Percentiles rank a stretch among this genome's conserved stretches.
Conservation (phyloP, 176 grass and related monocot species). For the Sorghum bicolor region DNA sequence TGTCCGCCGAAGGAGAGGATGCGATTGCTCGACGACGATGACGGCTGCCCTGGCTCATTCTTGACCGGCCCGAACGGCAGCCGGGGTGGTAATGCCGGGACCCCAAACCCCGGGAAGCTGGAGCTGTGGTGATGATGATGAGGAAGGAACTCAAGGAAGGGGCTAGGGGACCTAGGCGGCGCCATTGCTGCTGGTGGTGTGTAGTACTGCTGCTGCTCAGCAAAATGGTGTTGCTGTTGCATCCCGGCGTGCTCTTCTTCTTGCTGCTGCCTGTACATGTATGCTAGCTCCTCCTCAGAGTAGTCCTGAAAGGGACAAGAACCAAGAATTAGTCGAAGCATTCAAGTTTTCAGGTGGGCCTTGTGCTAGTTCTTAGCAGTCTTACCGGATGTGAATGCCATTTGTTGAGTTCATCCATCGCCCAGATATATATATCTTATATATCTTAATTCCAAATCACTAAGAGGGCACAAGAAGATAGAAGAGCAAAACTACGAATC, state of each 20-base stretch:
- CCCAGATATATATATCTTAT: slow-evolving; percentile 2
- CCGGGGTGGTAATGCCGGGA: slow-evolving; percentile 13
- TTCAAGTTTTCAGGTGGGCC: background rate
- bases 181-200: background rate
- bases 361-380: background rate
- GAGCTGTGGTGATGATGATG: background rate
- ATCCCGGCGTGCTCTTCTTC: slow-evolving; percentile 12
- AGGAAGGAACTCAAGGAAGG: background rate
- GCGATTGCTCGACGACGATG: background rate
- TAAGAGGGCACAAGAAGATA: background rate
- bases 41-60: slow-evolving; percentile 14
- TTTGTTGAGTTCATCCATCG: slow-evolving; percentile 36
- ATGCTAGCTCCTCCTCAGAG: slow-evolving; percentile 22
- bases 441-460: background rate
- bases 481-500: background rate
- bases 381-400: slow-evolving; percentile 44
- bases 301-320: slow-evolving; percentile 32
- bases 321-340: background rate
- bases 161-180: background rate
- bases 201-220: slow-evolving; percentile 30
- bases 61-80: slow-evolving; percentile 17
- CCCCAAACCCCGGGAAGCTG: slow-evolving; percentile 1
- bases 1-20: slow-evolving; percentile 44
- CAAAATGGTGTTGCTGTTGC: background rate
- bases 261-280: slow-evolving; percentile 30